phyloP scores from a whole-genome alignment of 1,284 basidiomycete genomes.

The Sphagnurus paluster region DNA sequence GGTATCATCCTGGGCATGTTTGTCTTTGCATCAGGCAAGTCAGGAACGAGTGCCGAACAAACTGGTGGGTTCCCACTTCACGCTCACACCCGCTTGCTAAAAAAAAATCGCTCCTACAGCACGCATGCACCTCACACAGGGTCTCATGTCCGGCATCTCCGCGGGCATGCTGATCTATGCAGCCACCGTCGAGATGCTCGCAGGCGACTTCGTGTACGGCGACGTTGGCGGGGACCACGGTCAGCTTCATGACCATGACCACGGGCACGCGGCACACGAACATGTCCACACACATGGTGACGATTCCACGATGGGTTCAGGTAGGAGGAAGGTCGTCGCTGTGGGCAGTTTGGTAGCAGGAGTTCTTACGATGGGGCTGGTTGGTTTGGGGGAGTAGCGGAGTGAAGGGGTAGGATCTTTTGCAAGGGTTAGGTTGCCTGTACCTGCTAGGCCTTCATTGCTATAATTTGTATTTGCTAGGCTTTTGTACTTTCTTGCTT shows the following conservation, averaged over 20 bases:
- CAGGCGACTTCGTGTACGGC: slow-evolving; percentile 71
- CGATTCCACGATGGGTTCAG: slow-evolving; percentile 15
- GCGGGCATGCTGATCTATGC: slow-evolving; percentile 80
- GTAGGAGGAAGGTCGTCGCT: slow-evolving; percentile 49
- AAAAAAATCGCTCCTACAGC: slow-evolving; percentile 27
- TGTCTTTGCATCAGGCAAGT: slow-evolving; percentile 37
- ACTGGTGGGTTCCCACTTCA: slow-evolving; percentile 23
- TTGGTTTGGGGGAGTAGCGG: slow-evolving; percentile 37
- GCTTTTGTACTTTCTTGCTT: too few relatives aligned
- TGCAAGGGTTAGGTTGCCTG: too few relatives aligned
- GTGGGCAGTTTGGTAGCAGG: slow-evolving; percentile 56
- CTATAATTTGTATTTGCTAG: too few relatives aligned
- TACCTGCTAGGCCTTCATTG: too few relatives aligned
- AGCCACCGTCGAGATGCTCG: slow-evolving; percentile 79
- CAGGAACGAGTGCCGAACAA: slow-evolving; percentile 19
- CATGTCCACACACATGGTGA: slow-evolving; percentile 8
- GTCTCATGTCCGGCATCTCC: slow-evolving; percentile 73
- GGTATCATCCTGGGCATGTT: slow-evolving; percentile 63
- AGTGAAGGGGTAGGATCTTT: too few relatives aligned
- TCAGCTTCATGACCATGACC: slow-evolving; percentile 28
- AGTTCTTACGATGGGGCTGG: slow-evolving; percentile 54
- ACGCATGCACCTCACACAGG: slow-evolving; percentile 55
- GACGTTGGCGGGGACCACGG: slow-evolving; percentile 42
- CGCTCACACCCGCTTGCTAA: background rate
- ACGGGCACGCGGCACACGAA: slow-evolving; percentile 16